Evolutionary conservation across 2,329 filamentous ascomycete species (phyloP).

Genomic region (Beauveria sp.): DNA sequence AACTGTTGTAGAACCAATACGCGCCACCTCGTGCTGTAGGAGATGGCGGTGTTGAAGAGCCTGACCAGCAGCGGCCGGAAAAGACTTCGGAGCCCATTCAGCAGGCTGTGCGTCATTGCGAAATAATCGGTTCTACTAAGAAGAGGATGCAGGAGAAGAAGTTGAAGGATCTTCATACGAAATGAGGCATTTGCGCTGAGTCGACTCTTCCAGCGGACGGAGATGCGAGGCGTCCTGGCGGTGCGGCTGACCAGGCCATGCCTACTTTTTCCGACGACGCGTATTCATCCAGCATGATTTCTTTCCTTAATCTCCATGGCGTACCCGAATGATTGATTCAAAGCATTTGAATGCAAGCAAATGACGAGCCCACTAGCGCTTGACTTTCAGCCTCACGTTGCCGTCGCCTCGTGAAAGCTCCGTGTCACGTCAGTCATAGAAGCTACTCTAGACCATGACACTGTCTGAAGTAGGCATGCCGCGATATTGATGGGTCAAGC

Average conservation of each 20-base stretch:
- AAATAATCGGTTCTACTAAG: too few relatives aligned
- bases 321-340: neutral
- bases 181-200: neutral
- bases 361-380: neutral
- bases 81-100: slow-evolving; percentile 10
- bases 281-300: neutral
- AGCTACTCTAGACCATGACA: too few relatives aligned
- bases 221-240: neutral
- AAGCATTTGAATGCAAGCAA: neutral
- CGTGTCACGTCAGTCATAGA: neutral
- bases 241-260: neutral
- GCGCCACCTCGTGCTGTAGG: slow-evolving; percentile 34
- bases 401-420: neutral
- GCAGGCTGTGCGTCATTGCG: neutral
- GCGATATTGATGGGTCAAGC: too few relatives aligned
- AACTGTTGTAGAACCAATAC: slow-evolving; percentile 34
- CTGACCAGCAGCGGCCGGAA: slow-evolving; percentile 25
- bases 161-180: neutral
- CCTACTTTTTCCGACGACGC: neutral
- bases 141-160: neutral
- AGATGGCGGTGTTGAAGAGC: slow-evolving; percentile 28
- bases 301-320: neutral
- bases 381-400: neutral
- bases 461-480: too few relatives aligned
- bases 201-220: neutral